Evolutionary conservation across 352 stramenopile species (phyloP).

Genomic region (Aphanomyces euteiches): DNA sequence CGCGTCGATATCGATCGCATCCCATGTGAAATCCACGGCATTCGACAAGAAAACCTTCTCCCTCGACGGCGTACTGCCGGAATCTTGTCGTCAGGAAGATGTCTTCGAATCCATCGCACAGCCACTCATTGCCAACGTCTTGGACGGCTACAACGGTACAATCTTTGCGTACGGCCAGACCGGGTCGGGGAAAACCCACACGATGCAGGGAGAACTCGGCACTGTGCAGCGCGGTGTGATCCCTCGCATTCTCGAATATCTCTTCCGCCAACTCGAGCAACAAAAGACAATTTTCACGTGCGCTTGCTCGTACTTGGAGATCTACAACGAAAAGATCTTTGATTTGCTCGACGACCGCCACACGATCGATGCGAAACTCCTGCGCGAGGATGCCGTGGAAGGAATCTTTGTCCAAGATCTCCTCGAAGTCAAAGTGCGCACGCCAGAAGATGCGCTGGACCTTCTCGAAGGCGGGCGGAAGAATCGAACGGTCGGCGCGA

Average conservation of each 20-base stretch:
- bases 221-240: conserved; percentile 66
- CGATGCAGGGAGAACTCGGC: conserved; percentile 59
- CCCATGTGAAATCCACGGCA: conserved; percentile 33
- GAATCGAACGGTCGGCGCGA: conserved; percentile 93
- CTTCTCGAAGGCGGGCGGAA: conserved; percentile 62
- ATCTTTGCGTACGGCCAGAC: conserved; percentile 89
- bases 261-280: conserved; percentile 53
- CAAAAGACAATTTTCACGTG: conserved; percentile 44
- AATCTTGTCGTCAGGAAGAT: conserved; percentile 64
- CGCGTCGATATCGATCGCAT: conserved; percentile 43
- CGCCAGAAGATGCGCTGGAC: conserved; percentile 59
- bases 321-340: conserved; percentile 89
- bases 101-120: conserved; percentile 73
- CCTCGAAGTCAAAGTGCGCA: conserved; percentile 58
- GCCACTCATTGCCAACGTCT: conserved; percentile 69
- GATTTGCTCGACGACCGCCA: conserved; percentile 70
- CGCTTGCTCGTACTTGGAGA: conserved; percentile 83
- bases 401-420: conserved; percentile 79
- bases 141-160: conserved; percentile 84
- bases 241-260: conserved; percentile 73
- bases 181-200: conserved; percentile 84
- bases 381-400: conserved; percentile 74
- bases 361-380: conserved; percentile 47
- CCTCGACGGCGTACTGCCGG: conserved; percentile 77
- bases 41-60: conserved; percentile 77